These are phyloP conservation scores for Pholiota microspora DNA, from an alignment of 768 basidiomycete genomes.

Conservation along the genomic window DNA sequence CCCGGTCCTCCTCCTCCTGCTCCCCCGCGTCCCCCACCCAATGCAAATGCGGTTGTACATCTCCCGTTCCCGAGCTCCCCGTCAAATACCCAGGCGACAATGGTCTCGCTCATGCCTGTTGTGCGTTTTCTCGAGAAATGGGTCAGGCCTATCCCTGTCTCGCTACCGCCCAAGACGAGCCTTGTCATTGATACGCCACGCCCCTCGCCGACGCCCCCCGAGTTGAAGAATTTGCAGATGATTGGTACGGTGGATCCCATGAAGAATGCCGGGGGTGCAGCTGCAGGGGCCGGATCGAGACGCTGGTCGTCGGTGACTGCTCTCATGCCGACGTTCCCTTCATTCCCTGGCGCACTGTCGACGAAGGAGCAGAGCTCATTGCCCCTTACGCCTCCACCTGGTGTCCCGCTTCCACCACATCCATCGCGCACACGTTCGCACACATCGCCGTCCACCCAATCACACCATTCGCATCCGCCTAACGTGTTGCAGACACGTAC, in stretches of 20 bases:
- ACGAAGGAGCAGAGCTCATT: conserved; percentile 6
- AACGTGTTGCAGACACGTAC: conserved; percentile 37
- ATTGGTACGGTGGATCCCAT: conserved; percentile 13
- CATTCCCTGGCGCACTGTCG: conserved; percentile 25
- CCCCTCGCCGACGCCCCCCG: conserved; percentile 9
- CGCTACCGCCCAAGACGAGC: conserved; percentile 17
- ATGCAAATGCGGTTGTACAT: conserved; percentile 70
- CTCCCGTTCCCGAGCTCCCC: conserved; percentile 75
- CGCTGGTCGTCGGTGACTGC: conserved; percentile 45
- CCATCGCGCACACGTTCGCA: conserved; percentile 29
- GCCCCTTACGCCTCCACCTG: conserved; percentile 21
- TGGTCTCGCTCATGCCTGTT: conserved; percentile 59
- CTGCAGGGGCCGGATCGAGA: conserved; percentile 20
- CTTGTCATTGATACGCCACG: not conserved
- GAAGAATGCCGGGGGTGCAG: conserved; percentile 13
- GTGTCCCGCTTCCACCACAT: conserved; percentile 20
- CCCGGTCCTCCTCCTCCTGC: conserved; percentile 30
- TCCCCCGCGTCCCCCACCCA: conserved; percentile 62
- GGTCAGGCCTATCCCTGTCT: conserved; percentile 42
- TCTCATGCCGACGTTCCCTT: conserved; percentile 37
- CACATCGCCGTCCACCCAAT: conserved; percentile 30
- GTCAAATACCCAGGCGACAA: conserved; percentile 47
- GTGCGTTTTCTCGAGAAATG: conserved; percentile 68
- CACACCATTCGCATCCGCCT: conserved; percentile 15
- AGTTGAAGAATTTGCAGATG: conserved; percentile 16